Evolutionary conservation across 257 asterid species (phyloP), one percentile per base, ranked within the genome.

Genomic region (Buddleja alternifolia): DNA sequence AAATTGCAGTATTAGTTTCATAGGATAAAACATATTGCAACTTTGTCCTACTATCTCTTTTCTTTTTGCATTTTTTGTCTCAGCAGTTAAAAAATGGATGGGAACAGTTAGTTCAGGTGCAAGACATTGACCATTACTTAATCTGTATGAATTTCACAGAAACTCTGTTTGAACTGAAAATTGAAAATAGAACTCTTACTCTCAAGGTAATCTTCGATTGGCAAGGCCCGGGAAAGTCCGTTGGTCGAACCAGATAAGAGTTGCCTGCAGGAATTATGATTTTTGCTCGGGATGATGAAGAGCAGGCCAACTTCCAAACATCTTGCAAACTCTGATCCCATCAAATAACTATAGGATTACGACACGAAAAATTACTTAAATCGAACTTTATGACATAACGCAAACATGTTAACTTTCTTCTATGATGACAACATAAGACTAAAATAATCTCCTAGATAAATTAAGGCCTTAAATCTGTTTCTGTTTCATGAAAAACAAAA

Each of bases 221-320:
- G 83, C 98, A 90, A 63, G 88, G 98, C 60, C 98, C 96, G 8
- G 71, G 66, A 57, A 93, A 88, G 73, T 83, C 75, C 36, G 77
- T 81, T 45, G 88, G 87, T 63, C 69, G 64, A 75, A 89, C 75
- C 24, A 81, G 74, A 69, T 81, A 87, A 32, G 54, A 60, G 4
- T 77, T 79, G 20, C 78, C 80, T 32, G 63, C 55, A 21, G 91
- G 96, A 55, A 92, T 56, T 21, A 86, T 66, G 34, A 92, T 80
- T 63, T 66, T 79, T 19, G 86, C 53, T 3, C 63, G 70, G 3
- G 81, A 75, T 20, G 73, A 20, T 32, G 48, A 74, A 52, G 87
- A 60, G 78, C 97, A 89, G 0, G 97, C 97, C 40, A 20, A 62
- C 71, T 77, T 71, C 98, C 97, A 92, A 70, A 75, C 82, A 50